phyloP scores from a whole-genome alignment of 2,329 filamentous ascomycete species.

The Volutella citrinella region DNA sequence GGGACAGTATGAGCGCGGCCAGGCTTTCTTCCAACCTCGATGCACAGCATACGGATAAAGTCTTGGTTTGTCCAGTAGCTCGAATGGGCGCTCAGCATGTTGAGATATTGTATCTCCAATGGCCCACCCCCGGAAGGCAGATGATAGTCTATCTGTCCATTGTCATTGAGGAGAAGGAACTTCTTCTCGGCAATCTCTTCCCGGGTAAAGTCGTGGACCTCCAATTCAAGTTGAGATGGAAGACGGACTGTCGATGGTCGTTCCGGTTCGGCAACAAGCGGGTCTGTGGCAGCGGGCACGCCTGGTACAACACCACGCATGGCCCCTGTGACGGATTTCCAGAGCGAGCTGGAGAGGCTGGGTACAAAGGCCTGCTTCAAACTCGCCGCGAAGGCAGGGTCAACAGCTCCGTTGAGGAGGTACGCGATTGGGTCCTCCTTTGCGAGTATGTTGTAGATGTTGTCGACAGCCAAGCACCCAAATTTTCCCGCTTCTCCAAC shows the following conservation, averaged over 20 bases:
- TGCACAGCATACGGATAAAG: conserved; percentile 84
- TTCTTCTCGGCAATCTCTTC: conserved; percentile 91
- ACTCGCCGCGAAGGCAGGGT: conserved; percentile 72
- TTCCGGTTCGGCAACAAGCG: conserved; percentile 28
- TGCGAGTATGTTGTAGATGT: conserved; percentile 88
- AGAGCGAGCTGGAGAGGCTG: conserved; percentile 62
- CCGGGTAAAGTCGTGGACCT: conserved; percentile 90
- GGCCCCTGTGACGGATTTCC: conserved; percentile 61
- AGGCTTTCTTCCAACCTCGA: conserved; percentile 76
- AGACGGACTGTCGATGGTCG: conserved; percentile 44
- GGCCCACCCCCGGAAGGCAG: conserved; percentile 80
- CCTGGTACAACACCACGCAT: conserved; percentile 62
- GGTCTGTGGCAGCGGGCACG: conserved; percentile 30
- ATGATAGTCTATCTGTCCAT: conserved; percentile 92
- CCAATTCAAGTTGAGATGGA: conserved; percentile 76
- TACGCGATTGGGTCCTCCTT: conserved; percentile 79
- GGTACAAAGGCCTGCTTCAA: conserved; percentile 80
- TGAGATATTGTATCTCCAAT: conserved; percentile 91
- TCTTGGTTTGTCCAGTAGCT: conserved; percentile 89
- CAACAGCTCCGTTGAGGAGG: conserved; percentile 85
- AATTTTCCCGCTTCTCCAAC: conserved; percentile 78
- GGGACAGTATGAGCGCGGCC: conserved; percentile 61
- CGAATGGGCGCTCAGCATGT: conserved; percentile 93
- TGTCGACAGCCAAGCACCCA: conserved; percentile 90
- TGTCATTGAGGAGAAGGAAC: conserved; percentile 87